These are phyloP conservation scores for Dothiorella sarmentorum DNA, from an alignment of 2,329 filamentous ascomycete genomes.

Conservation along the genomic window DNA sequence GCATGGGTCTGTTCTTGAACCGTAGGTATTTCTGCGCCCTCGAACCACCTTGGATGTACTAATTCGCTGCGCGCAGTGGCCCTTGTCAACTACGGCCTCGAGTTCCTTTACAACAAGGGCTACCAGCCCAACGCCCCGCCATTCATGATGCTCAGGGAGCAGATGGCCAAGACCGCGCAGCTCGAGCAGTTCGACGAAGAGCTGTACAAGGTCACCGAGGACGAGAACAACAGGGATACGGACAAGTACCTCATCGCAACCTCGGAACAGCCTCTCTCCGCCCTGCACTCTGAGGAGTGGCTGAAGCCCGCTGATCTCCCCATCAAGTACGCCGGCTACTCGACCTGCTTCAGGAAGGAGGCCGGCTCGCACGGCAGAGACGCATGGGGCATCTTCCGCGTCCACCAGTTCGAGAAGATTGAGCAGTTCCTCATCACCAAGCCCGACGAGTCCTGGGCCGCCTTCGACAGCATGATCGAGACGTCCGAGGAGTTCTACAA, in stretches of 20 bases:
- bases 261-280: slow-evolving; percentile 91
- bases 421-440: slow-evolving; percentile 74
- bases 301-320: slow-evolving; percentile 78
- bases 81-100: slow-evolving; percentile 88
- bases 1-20: slow-evolving; percentile 87
- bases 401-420: slow-evolving; percentile 96
- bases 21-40: neutral
- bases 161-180: slow-evolving; percentile 98
- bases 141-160: slow-evolving; percentile 90
- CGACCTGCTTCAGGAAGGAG: slow-evolving; percentile 93
- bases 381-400: slow-evolving; percentile 96
- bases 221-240: slow-evolving; percentile 72
- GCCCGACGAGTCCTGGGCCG: slow-evolving; percentile 87
- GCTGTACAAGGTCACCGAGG: slow-evolving; percentile 88
- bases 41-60: neutral
- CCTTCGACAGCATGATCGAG: slow-evolving; percentile 88
- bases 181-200: slow-evolving; percentile 97
- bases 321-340: slow-evolving; percentile 85
- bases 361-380: slow-evolving; percentile 88
- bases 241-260: slow-evolving; percentile 85
- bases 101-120: slow-evolving; percentile 78
- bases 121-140: slow-evolving; percentile 74
- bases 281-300: slow-evolving; percentile 93
- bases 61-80: slow-evolving; percentile 51
- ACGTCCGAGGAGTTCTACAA: slow-evolving; percentile 94